These are phyloP conservation scores for Euphorbia schlechtendalii DNA, from an alignment of 441 rosid genomes.

Conservation along the genomic window DNA sequence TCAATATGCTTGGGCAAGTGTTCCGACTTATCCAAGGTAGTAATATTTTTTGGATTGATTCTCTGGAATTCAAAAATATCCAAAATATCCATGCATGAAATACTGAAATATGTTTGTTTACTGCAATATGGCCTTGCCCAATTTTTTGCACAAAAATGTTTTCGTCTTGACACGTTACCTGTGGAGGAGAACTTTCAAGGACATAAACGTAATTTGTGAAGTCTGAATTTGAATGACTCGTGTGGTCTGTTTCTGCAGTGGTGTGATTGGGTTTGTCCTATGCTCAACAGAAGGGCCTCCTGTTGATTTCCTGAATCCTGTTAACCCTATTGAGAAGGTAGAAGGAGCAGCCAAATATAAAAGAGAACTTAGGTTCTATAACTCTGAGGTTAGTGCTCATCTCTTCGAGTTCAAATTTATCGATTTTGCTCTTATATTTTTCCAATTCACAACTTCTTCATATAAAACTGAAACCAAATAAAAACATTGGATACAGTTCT, in stretches of 20 bases:
- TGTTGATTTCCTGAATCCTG: conserved; percentile 85
- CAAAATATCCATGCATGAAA: not conserved
- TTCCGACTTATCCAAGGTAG: conserved; percentile 98
- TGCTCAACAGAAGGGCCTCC: conserved; percentile 75
- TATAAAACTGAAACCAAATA: not conserved
- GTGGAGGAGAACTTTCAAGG: not conserved
- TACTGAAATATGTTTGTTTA: not conserved
- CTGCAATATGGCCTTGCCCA: not conserved
- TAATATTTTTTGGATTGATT: conserved; percentile 6
- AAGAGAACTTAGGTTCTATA: conserved; percentile 71
- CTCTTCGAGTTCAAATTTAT: not conserved
- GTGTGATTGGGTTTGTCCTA: conserved; percentile 77
- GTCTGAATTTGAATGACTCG: not conserved
- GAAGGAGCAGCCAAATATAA: conserved; percentile 64
- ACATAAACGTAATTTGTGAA: not conserved
- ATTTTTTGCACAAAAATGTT: not conserved
- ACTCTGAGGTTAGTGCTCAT: conserved; percentile 55
- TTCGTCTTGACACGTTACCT: not conserved
- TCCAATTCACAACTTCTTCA: not conserved
- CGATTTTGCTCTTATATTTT: conserved; percentile 4
- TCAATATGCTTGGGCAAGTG: conserved; percentile 92
- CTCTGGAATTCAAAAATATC: not conserved
- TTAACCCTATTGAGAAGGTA: conserved; percentile 82
- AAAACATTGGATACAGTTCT: not conserved
- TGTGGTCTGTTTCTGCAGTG: conserved; percentile 39